Evolutionary conservation across 2,329 filamentous ascomycete species (phyloP).

Genomic region (Fusarium bulbicola): DNA sequence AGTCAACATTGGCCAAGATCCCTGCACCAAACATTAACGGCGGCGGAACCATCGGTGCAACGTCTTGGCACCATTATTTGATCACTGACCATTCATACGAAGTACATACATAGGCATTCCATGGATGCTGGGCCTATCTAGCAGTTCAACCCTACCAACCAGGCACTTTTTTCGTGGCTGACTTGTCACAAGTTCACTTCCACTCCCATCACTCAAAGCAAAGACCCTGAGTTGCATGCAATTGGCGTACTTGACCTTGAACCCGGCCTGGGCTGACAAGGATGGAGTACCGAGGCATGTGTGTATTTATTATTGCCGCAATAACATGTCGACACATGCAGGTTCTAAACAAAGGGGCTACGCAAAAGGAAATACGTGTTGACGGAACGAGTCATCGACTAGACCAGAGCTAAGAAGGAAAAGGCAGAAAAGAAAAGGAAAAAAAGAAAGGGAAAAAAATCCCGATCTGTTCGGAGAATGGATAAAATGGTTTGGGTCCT

Average conservation of each 20-base stretch:
- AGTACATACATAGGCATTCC: neutral
- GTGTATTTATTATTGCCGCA: neutral
- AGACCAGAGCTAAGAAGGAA: neutral
- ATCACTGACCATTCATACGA: neutral
- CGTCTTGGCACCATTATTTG: slow-evolving; percentile 22
- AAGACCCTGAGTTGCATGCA: neutral
- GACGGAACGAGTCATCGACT: neutral
- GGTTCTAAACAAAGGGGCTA: slow-evolving; percentile 5
- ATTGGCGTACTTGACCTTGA: neutral
- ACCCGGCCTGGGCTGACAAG: neutral
- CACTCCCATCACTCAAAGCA: neutral
- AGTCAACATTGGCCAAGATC: slow-evolving; percentile 5
- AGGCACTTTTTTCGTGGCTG: neutral
- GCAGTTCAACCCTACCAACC: neutral
- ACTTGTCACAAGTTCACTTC: neutral
- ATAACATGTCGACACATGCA: slow-evolving; percentile 6
- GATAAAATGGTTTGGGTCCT: slow-evolving; percentile 9
- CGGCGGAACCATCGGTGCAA: slow-evolving; percentile 26
- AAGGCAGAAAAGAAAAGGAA: neutral
- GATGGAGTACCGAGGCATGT: slow-evolving; percentile 17
- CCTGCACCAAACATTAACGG: slow-evolving; percentile 23
- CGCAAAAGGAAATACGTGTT: neutral
- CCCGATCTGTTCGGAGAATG: slow-evolving; percentile 33
- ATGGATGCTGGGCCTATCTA: neutral
- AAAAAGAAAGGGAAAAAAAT: slow-evolving; percentile 10